Base-by-base conservation (phyloP, 2,329 filamentous ascomycete genomes). In the Colletotrichum costaricense region DNA sequence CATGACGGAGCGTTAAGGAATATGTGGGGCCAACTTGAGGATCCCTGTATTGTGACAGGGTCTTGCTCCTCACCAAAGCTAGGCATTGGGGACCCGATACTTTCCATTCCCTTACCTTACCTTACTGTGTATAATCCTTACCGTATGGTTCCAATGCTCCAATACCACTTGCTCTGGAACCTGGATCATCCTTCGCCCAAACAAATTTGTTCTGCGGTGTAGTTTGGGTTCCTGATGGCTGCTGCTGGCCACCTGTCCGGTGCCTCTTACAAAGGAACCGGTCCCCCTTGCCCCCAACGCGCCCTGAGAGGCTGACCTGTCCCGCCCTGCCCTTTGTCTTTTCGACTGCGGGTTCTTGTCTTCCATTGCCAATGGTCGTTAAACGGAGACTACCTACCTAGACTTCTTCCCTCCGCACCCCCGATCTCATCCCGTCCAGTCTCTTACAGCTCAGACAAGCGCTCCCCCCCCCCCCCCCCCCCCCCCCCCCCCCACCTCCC, bases 41-140 rank as follows among this genome's bases (percentile, higher is more conserved):
- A 74, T 67, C 72, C 68, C 68, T 74, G 72, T 68, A 52, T 35
- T n/a, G 58, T 49, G 68, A 71, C 72, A 72, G 72, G 72, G 72
- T 68, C 72, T 67, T 22, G 58, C 52, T 58, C 63, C 60, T 73
- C 70, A 56, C 33, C 28, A 49, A 19, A 59, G 66, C 54, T 59
- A 64, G 33, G 64, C 49, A 22, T 42, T 52, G 30, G 69, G 70
- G 66, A 60, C 16, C 60, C 46, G 56, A 62, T 54, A 66, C 42
- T 49, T 62, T 49, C 35, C 30, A 42, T 49, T 42, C 38, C 38
- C 16, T 42, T 42, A 42, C 38, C 38, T 42, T 42, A 42, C 33
- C 33, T 35, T 42, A 19, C 38, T 42, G 5, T 42, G 38, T 42
- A 42, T 42, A 42, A 42, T 16, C 38, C 38, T 19, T 52, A 35